Conservation (phyloP, 345 rosid species). For the Arabis alpina region DNA sequence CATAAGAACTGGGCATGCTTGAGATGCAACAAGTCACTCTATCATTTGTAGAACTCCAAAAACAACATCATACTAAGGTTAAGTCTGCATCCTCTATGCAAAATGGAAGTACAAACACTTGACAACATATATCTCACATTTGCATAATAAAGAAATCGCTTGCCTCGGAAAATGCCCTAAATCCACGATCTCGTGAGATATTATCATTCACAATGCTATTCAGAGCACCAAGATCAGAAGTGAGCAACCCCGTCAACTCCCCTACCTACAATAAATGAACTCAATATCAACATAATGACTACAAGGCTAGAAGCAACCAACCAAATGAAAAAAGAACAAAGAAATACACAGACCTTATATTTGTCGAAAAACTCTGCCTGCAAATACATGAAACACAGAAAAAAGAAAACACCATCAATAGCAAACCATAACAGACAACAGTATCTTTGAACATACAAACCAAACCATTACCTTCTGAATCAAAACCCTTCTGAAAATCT, state of each 20-base stretch:
- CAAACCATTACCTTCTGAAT: conserved; percentile 69
- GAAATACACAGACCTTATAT: conserved; percentile 63
- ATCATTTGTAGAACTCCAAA: conserved; percentile 8
- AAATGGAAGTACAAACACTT: conserved; percentile 22
- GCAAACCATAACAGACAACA: conserved; percentile 2
- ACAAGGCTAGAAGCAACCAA: neutral
- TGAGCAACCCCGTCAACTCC: conserved; percentile 80
- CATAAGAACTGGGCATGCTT: neutral
- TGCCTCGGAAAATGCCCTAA: conserved; percentile 99
- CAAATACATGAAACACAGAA: conserved; percentile 10
- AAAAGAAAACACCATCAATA: neutral
- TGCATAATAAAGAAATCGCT: conserved; percentile 64
- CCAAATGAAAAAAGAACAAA: neutral
- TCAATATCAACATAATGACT: neutral
- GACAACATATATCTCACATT: conserved; percentile 52
- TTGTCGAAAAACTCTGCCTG: conserved; percentile 93
- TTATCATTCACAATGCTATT: conserved; percentile 84
- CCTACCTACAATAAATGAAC: conserved; percentile 62
- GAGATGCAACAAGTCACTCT: conserved; percentile 14
- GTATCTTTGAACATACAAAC: conserved; percentile 5
- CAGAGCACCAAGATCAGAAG: conserved; percentile 89
- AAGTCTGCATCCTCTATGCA: conserved; percentile 14
- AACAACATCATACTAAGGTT: conserved; percentile 9
- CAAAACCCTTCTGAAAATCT: conserved; percentile 72
- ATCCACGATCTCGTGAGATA: conserved; percentile 94